These are phyloP conservation scores for Lathyrus aphaca DNA, from an alignment of 306 rosid genomes.

Conservation along the genomic window DNA sequence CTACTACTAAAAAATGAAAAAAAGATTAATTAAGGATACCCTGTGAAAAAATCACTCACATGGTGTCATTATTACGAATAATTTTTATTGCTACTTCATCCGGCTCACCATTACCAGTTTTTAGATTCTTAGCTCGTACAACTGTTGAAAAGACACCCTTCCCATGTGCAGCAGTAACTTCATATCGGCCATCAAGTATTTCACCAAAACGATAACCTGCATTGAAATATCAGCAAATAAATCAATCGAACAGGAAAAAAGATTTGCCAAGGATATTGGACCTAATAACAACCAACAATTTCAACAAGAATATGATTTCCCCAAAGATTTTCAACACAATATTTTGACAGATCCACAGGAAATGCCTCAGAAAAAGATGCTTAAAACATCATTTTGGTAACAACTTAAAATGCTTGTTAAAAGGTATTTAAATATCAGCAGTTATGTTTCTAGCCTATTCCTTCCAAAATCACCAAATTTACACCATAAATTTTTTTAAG, in stretches of 20 bases:
- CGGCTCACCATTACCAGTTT: conserved; percentile 76
- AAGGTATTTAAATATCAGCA: conserved; percentile 19
- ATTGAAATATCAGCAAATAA: conserved; percentile 36
- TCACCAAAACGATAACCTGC: conserved; percentile 93
- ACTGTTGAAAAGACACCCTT: conserved; percentile 98
- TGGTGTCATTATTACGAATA: conserved; percentile 94
- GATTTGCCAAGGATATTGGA: neutral
- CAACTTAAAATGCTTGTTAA: neutral
- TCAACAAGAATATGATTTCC: neutral
- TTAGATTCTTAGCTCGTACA: conserved; percentile 88
- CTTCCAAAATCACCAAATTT: conserved; percentile 13
- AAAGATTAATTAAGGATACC: conserved; percentile 22
- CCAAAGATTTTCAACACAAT: conserved; percentile 4
- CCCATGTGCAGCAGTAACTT: conserved; percentile 93
- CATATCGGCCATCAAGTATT: conserved; percentile 92
- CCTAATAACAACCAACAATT: conserved; percentile 8
- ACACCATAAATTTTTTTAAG: neutral
- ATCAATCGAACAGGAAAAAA: conserved; percentile 23
- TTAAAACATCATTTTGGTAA: neutral
- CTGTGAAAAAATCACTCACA: conserved; percentile 56
- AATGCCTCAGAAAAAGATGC: neutral
- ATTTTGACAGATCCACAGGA: conserved; percentile 7
- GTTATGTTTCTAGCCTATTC: conserved; percentile 13
- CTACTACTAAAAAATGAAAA: conserved; percentile 12
- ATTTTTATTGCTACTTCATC: conserved; percentile 96